Percentiles rank a stretch among this genome's conserved stretches.
Evolutionary conservation across 805 yeast species (phyloP).

Genomic region (Metschnikowia lochheadii): DNA sequence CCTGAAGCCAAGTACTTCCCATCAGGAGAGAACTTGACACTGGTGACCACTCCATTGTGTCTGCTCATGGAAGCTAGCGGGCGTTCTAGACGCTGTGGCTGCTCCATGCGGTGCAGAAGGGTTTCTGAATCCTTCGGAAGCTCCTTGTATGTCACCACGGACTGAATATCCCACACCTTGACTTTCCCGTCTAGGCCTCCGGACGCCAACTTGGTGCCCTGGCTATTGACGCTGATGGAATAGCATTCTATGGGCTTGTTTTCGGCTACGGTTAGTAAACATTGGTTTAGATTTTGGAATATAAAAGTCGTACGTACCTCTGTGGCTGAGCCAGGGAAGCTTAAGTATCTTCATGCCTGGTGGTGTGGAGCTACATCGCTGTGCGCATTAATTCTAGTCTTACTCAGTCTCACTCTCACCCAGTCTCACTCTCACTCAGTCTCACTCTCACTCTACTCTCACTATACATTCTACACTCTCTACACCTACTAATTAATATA

Average conservation of each 20-base stretch:
- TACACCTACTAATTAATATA: too few species aligned
- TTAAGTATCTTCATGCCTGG: constrained; percentile 34
- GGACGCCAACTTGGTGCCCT: constrained; percentile 82
- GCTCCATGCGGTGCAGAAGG: constrained; percentile 11
- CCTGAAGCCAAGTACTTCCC: constrained; percentile 92
- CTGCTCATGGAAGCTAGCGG: constrained; percentile 90
- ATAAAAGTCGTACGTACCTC: constrained; percentile 25
- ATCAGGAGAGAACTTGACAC: constrained; percentile 87
- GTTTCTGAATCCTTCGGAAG: not conserved
- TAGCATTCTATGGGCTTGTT: constrained; percentile 79
- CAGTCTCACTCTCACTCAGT: too few species aligned
- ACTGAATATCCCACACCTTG: constrained; percentile 75
- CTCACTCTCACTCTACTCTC: too few species aligned
- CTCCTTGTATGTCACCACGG: constrained; percentile 43
- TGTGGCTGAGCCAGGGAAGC: constrained; percentile 44
- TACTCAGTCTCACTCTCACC: too few species aligned
- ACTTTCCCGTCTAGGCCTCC: constrained; percentile 93
- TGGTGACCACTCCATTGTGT: constrained; percentile 95
- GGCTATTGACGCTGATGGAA: constrained; percentile 74
- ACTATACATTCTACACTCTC: too few species aligned
- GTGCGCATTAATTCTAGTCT: too few species aligned
- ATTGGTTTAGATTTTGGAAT: too few species aligned
- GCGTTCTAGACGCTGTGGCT: constrained; percentile 17
- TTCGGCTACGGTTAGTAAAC: constrained; percentile 53
- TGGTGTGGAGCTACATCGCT: not conserved